Evolutionary conservation across 2,329 filamentous ascomycete species (phyloP).

Genomic region (Hypoxylon sp.): DNA sequence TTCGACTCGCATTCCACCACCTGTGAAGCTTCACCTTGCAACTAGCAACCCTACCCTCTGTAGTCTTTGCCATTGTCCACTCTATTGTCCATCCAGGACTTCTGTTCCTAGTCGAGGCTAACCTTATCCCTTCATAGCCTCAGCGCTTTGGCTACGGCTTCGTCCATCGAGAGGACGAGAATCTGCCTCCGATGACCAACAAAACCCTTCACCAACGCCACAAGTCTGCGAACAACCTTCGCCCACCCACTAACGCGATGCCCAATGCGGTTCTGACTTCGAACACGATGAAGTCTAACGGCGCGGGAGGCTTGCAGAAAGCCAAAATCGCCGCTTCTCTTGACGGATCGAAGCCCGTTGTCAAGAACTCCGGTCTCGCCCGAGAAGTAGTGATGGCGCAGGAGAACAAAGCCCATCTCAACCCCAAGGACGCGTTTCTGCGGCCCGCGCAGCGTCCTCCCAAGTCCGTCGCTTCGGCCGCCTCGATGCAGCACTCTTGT

Average conservation of each 20-base stretch:
- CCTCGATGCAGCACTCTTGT: slow-evolving; percentile 42
- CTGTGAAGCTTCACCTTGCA: slow-evolving; percentile 6
- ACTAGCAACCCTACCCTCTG: not conserved
- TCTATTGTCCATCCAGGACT: not conserved
- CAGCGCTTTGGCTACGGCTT: slow-evolving; percentile 75
- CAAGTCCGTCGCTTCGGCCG: slow-evolving; percentile 44
- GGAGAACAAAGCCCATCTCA: slow-evolving; percentile 56
- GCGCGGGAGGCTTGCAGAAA: slow-evolving; percentile 82
- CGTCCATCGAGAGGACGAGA: slow-evolving; percentile 56
- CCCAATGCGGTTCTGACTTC: slow-evolving; percentile 63
- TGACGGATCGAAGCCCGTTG: slow-evolving; percentile 49
- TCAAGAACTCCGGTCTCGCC: slow-evolving; percentile 48
- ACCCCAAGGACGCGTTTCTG: slow-evolving; percentile 53
- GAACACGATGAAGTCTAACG: slow-evolving; percentile 79
- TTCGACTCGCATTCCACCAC: not conserved
- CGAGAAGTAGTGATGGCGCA: slow-evolving; percentile 54
- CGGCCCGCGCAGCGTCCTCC: slow-evolving; percentile 55
- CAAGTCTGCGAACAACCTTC: slow-evolving; percentile 76
- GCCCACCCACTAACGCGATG: slow-evolving; percentile 60
- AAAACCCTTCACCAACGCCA: slow-evolving; percentile 81
- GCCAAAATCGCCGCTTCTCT: slow-evolving; percentile 41
- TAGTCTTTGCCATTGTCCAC: not conserved
- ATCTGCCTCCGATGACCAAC: slow-evolving; percentile 62
- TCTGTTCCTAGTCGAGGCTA: slow-evolving; percentile 11
- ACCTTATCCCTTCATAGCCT: slow-evolving; percentile 64